Percentiles rank a stretch among this genome's conserved stretches.
phyloP scores from a whole-genome alignment of 2,329 filamentous ascomycete genomes.

The Sporothrix euskadiensis region DNA sequence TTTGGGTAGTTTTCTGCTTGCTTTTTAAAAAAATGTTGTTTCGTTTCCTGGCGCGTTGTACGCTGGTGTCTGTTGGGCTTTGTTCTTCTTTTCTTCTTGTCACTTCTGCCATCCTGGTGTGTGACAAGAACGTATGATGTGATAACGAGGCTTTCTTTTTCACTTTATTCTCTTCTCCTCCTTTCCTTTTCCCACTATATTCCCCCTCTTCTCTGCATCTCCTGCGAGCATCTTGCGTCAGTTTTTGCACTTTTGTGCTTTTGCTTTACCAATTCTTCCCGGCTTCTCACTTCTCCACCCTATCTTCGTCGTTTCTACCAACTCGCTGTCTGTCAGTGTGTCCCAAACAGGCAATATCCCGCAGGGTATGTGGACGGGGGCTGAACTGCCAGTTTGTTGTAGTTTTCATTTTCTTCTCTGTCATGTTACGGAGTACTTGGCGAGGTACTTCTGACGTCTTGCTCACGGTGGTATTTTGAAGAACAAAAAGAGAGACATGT shows the following conservation, averaged over 20 bases:
- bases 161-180: neutral
- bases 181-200: neutral
- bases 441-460: neutral
- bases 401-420: neutral
- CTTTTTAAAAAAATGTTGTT: neutral
- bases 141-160: neutral
- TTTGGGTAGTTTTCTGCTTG: neutral
- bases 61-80: neutral
- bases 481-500: neutral
- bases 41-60: neutral
- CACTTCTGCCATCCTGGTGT: neutral
- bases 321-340: neutral
- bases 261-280: neutral
- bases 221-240: neutral
- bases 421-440: neutral
- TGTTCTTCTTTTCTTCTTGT: neutral
- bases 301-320: neutral
- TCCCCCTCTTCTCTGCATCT: neutral
- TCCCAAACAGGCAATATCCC: constrained; percentile 14
- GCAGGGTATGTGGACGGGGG: neutral
- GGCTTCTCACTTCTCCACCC: neutral
- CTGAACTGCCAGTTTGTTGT: neutral
- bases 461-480: neutral
- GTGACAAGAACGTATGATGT: neutral
- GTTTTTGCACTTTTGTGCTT: neutral